Conservation (phyloP, 1,284 basidiomycete genomes). For the Trichosporon sp. region DNA sequence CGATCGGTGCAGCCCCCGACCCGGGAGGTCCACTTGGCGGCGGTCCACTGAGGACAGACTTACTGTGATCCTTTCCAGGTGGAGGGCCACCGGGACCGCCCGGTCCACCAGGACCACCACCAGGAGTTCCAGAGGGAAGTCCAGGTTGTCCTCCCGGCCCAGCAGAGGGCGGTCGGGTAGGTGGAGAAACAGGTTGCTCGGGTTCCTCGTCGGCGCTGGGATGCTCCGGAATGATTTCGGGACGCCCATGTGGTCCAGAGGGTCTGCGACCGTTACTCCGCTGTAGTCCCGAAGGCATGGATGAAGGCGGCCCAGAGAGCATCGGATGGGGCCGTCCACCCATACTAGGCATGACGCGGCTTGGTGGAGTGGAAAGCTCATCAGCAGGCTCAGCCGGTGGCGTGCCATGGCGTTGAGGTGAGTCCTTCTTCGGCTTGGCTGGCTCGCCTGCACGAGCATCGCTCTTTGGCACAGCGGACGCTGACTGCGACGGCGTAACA, state of each 20-base stretch:
- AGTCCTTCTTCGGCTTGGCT: neutral
- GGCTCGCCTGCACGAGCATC: neutral
- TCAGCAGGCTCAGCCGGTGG: neutral
- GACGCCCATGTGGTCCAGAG: neutral
- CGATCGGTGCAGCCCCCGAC: neutral
- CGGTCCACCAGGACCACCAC: neutral
- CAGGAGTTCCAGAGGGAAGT: neutral
- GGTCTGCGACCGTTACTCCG: neutral
- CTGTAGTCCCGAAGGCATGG: neutral
- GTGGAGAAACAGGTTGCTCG: neutral
- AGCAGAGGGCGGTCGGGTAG: neutral
- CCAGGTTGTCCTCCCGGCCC: neutral
- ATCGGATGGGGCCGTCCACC: neutral
- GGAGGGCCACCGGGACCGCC: neutral
- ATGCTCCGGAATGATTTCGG: neutral
- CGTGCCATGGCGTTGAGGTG: neutral
- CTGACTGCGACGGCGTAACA: neutral
- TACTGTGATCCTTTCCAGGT: neutral
- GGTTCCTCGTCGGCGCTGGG: neutral
- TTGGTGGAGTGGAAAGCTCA: neutral
- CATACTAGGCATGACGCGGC: conserved; percentile 4
- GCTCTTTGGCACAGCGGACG: neutral
- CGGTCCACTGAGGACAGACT: neutral
- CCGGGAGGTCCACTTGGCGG: neutral
- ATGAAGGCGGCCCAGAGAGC: neutral